These are phyloP conservation scores for Bruguiera hainesii DNA, from an alignment of 441 rosid genomes.

Conservation along the genomic window DNA sequence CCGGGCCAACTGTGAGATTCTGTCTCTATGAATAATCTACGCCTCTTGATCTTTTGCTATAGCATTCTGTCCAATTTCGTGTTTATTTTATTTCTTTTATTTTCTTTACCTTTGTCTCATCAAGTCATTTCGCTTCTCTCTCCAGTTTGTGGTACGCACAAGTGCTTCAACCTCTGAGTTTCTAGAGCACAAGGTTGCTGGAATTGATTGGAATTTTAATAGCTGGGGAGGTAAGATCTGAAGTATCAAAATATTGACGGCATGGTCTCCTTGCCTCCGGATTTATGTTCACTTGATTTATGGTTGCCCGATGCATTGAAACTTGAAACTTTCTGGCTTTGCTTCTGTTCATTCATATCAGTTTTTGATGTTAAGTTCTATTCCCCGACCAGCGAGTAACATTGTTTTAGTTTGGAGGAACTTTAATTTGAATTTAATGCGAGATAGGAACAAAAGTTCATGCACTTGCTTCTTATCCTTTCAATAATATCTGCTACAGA, in stretches of 20 bases:
- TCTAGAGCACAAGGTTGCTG: constrained; percentile 53
- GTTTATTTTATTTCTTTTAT: background rate
- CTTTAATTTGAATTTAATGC: background rate
- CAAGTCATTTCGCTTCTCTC: constrained; percentile 2
- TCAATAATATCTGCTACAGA: background rate
- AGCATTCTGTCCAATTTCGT: background rate
- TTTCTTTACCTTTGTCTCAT: background rate
- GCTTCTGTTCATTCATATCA: constrained; percentile 8
- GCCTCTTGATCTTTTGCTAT: constrained; percentile 1
- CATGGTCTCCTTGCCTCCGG: background rate
- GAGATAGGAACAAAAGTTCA: background rate
- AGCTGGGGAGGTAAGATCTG: constrained; percentile 70
- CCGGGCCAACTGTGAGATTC: constrained; percentile 82
- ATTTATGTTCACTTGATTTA: background rate
- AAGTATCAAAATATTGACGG: no score
- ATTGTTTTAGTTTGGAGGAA: constrained; percentile 1
- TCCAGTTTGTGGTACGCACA: constrained; percentile 60
- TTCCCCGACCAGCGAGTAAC: background rate
- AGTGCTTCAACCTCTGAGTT: constrained; percentile 23
- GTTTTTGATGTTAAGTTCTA: background rate
- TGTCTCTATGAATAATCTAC: constrained; percentile 2
- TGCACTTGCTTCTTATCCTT: background rate
- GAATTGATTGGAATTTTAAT: constrained; percentile 87
- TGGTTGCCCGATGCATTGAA: no score
- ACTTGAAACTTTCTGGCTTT: background rate